phyloP scores from a whole-genome alignment of 768 basidiomycete species.

The Myochromella boudieri region DNA sequence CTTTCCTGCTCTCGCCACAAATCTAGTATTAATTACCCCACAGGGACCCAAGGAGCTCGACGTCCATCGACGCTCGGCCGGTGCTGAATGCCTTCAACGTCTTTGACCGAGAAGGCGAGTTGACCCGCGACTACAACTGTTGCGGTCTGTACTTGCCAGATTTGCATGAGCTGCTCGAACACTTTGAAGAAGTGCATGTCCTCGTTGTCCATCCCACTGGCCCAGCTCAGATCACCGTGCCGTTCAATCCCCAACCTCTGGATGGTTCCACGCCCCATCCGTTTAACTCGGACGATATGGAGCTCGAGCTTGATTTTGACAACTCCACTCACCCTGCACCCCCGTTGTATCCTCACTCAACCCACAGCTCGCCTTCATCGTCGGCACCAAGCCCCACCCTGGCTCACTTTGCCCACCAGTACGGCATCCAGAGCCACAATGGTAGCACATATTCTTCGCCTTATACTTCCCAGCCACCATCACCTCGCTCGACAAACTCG shows the following conservation, averaged over 20 bases:
- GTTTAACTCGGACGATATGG: slow-evolving; percentile 82
- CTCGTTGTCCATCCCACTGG: slow-evolving; percentile 55
- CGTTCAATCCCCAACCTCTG: slow-evolving; percentile 41
- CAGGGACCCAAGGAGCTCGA: slow-evolving; percentile 34
- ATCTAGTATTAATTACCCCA: not conserved
- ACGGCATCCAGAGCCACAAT: slow-evolving; percentile 23
- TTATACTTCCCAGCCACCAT: slow-evolving; percentile 41
- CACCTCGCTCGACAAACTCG: slow-evolving; percentile 52
- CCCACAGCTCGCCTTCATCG: slow-evolving; percentile 41
- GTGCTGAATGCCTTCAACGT: slow-evolving; percentile 67
- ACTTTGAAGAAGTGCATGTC: slow-evolving; percentile 90
- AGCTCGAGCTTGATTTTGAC: slow-evolving; percentile 66
- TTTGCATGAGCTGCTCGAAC: slow-evolving; percentile 83
- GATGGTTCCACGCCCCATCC: slow-evolving; percentile 21
- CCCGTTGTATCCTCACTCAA: slow-evolving; percentile 21
- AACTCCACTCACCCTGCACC: slow-evolving; percentile 27
- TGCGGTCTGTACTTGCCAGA: slow-evolving; percentile 75
- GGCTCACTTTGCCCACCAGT: slow-evolving; percentile 24
- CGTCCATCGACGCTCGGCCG: slow-evolving; percentile 60
- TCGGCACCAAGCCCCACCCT: slow-evolving; percentile 36
- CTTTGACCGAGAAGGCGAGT: slow-evolving; percentile 70
- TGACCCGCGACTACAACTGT: slow-evolving; percentile 88
- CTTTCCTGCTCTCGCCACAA: no score
- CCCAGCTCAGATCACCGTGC: slow-evolving; percentile 41
- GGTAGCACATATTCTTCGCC: slow-evolving; percentile 29